Percentiles rank a stretch among this genome's conserved stretches.
Conservation (phyloP, 768 basidiomycete genomes). For the Auriscalpium microsporum region DNA sequence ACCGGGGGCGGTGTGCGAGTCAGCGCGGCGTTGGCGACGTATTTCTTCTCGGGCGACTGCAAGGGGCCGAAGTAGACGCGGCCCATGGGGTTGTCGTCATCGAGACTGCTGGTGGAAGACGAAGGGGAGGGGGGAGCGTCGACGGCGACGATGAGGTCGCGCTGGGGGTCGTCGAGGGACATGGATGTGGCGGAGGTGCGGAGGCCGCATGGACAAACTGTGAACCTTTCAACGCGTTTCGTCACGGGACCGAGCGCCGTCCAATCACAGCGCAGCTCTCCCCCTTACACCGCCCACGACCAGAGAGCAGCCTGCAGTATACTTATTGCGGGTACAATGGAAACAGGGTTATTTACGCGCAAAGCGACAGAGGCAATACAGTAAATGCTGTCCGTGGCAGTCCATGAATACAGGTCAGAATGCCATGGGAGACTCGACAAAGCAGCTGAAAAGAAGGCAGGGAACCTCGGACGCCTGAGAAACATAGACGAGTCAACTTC, state of each 20-base stretch:
- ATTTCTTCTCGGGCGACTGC: conserved; percentile 16
- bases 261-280: not conserved
- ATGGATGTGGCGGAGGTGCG: not conserved
- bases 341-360: no score
- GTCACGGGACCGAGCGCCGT: conserved; percentile 11
- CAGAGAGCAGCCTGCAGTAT: no score
- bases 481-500: no score
- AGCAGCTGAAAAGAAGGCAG: no score
- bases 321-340: no score
- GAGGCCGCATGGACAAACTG: not conserved
- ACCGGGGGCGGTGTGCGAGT: conserved; percentile 2
- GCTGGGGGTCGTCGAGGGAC: conserved; percentile 8
- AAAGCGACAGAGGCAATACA: no score
- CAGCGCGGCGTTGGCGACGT: conserved; percentile 10
- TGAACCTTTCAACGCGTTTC: conserved; percentile 12
- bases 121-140: conserved; percentile 6
- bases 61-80: conserved; percentile 20
- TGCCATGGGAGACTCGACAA: no score
- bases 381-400: no score
- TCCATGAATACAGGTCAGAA: no score
- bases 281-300: no score
- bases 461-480: no score
- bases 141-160: not conserved
- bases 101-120: conserved; percentile 3
- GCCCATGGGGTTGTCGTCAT: conserved; percentile 9